Conservation (phyloP, 306 rosid genomes). For the Quercus berberidifolia region DNA sequence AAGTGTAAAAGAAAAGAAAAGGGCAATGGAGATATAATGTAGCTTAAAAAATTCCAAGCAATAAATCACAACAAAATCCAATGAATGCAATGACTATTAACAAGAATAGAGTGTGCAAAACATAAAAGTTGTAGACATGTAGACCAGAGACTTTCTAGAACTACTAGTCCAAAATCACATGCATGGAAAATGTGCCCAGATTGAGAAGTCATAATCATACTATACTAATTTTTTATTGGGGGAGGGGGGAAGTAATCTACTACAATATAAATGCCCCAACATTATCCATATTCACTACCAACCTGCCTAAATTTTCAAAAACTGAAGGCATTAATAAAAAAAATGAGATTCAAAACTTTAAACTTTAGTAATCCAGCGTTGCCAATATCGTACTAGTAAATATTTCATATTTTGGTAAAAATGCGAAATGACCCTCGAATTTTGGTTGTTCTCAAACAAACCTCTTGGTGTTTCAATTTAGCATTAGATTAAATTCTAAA, state of each 20-base stretch:
- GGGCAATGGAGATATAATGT: not conserved
- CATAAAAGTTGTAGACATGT: not conserved
- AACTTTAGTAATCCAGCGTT: not conserved
- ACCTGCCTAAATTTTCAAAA: too few relatives aligned
- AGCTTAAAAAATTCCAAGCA: conserved; percentile 14
- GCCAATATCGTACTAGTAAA: too few relatives aligned
- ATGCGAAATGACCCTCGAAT: too few relatives aligned
- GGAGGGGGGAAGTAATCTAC: too few relatives aligned
- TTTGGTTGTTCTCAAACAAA: too few relatives aligned
- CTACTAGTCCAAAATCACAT: not conserved
- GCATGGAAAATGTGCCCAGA: not conserved
- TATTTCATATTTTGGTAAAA: too few relatives aligned
- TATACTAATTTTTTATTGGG: too few relatives aligned
- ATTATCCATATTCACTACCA: too few relatives aligned
- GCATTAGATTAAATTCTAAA: too few relatives aligned
- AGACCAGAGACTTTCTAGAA: not conserved
- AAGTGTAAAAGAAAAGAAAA: conserved; percentile 16
- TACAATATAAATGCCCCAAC: too few relatives aligned
- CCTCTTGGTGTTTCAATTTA: too few relatives aligned
- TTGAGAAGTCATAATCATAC: not conserved
- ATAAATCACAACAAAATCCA: conserved; percentile 15
- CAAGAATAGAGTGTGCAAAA: conserved; percentile 4
- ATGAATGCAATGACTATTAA: not conserved
- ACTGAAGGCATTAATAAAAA: not conserved
- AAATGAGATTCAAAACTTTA: too few relatives aligned